These are phyloP conservation scores for Metschnikowia kunwiensis DNA, from an alignment of 805 yeast species.

Conservation along the genomic window DNA sequence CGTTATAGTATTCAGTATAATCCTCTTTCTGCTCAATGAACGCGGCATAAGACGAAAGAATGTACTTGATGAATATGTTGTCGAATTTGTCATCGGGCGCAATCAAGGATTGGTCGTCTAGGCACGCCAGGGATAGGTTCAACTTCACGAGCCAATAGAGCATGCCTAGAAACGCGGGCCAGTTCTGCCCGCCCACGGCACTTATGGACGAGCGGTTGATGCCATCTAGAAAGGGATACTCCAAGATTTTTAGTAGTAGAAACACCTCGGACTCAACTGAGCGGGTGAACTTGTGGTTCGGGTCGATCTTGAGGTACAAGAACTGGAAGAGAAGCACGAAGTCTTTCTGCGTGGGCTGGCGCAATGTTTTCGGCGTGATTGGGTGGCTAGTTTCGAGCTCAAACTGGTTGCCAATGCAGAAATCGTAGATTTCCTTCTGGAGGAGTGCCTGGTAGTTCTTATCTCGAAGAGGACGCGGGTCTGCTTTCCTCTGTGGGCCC, in stretches of 20 bases:
- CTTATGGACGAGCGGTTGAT: constrained; percentile 82
- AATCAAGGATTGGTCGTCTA: constrained; percentile 25
- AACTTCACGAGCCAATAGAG: constrained; percentile 75
- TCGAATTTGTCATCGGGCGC: constrained; percentile 47
- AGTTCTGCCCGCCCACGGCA: constrained; percentile 86
- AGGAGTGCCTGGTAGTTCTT: constrained; percentile 60
- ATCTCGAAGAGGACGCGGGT: constrained; percentile 79
- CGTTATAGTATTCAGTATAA: constrained; percentile 50
- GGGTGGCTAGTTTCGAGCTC: constrained; percentile 74
- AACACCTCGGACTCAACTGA: constrained; percentile 76
- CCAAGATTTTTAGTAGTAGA: constrained; percentile 56
- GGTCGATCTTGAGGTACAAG: constrained; percentile 74
- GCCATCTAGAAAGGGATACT: constrained; percentile 77
- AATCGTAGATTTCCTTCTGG: constrained; percentile 67
- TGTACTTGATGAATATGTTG: constrained; percentile 55
- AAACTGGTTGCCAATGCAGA: constrained; percentile 59
- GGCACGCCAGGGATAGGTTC: constrained; percentile 33
- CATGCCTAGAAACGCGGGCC: constrained; percentile 83
- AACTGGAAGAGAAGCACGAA: constrained; percentile 77
- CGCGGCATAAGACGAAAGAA: constrained; percentile 62
- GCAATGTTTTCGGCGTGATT: constrained; percentile 59
- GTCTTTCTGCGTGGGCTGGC: constrained; percentile 83
- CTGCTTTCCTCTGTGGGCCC: constrained; percentile 26
- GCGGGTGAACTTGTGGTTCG: constrained; percentile 65
- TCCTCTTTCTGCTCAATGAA: constrained; percentile 66